phyloP scores from a whole-genome alignment of 2,329 filamentous ascomycete species.

The Paecilomyces dactylethromorphus region DNA sequence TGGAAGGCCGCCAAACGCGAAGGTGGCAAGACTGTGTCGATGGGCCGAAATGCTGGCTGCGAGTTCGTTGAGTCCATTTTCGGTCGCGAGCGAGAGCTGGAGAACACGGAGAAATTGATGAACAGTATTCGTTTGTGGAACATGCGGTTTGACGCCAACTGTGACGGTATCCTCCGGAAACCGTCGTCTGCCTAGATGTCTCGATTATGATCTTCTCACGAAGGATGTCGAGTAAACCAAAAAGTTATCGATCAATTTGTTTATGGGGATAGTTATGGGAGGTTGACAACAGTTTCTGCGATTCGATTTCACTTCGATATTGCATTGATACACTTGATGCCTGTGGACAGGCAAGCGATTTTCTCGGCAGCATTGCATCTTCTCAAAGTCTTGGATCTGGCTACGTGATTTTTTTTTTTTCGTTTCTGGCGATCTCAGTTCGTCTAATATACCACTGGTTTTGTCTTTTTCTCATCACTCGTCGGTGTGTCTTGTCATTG shows the following conservation, averaged over 20 bases:
- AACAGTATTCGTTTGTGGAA: conserved; percentile 80
- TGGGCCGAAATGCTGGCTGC: conserved; percentile 86
- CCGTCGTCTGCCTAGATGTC: conserved; percentile 34
- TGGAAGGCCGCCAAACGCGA: conserved; percentile 76
- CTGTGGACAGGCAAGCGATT: not conserved
- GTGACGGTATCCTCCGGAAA: conserved; percentile 72
- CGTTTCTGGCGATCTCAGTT: not conserved
- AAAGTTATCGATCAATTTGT: not conserved
- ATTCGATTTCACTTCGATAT: not conserved
- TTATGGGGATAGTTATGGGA: not conserved
- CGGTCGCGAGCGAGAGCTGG: conserved; percentile 80
- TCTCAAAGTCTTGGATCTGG: not conserved
- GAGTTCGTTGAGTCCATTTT: conserved; percentile 97
- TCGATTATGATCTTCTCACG: not conserved
- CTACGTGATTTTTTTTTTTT: not conserved
- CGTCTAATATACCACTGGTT: not conserved
- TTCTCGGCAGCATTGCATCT: not conserved
- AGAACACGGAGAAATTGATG: conserved; percentile 91
- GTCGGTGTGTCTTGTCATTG: not conserved
- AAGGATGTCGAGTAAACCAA: not conserved
- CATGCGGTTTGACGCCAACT: conserved; percentile 92
- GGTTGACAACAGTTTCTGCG: not conserved
- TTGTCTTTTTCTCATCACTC: not conserved
- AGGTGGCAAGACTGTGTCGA: conserved; percentile 57
- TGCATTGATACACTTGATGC: not conserved